Evolutionary conservation across 2,329 filamentous ascomycete species (phyloP), one percentile per base, ranked within the genome.

Genomic region (Pyrenophora seminiperda): DNA sequence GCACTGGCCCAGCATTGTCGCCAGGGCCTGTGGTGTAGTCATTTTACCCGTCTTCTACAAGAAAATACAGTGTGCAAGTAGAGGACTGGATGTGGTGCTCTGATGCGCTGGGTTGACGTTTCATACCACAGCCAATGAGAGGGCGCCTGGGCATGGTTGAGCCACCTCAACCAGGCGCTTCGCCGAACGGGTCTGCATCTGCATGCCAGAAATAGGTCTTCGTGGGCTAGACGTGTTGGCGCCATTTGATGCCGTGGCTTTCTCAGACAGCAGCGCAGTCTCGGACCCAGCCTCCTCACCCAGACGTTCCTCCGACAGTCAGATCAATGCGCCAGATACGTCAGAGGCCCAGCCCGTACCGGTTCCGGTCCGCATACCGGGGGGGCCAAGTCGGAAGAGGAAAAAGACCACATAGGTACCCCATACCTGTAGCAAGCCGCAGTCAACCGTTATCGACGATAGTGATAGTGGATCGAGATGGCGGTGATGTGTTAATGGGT

Each of bases 1-100:
- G 63, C 47, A 73, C 63, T 73, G 71, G 71, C 59, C 57, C 47
- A 67, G 61, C 61, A 63, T 65, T 53, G 46, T 54, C 56, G 57
- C 54, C 48, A 44, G 31, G 24, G 54, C 53, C 54, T 60, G 57
- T 50, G 62, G 54, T 61, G 60, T 63, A 32, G 47, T 62, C 45
- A 59, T 63, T 56, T 51, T 58, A 59, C 61, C 48, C 47, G 62
- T 48, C 34, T 42, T 53, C 48, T 57, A 53, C 47, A 43, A 52
- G 47, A 57, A 49, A 50, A 40, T 18, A 31, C 44, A 31, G 44
- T 41, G 24, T 53, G 42, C 58, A 54, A 61, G 47, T 53, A 53
- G 61, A 65, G 52, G 65, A 72, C 41, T 71, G 69, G 69, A 63
- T 50, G 60, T 59, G 18, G 59, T 63, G 56, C 54, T 47, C 56